Conservation (phyloP, 2,329 filamentous ascomycete genomes). For the Phyllachora maydis region DNA sequence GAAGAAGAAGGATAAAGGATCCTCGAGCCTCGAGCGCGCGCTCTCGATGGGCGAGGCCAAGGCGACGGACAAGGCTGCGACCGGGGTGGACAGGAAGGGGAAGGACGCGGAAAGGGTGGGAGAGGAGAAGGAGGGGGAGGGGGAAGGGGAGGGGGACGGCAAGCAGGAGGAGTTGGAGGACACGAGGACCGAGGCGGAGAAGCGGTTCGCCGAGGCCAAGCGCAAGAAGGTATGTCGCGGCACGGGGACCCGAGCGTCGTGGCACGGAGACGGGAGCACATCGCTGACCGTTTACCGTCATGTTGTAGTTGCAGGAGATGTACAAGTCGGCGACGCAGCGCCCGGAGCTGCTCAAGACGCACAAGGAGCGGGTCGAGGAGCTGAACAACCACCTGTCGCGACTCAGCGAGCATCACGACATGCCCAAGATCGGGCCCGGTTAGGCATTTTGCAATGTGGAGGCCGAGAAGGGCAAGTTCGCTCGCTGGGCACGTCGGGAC, state of each 20-base stretch:
- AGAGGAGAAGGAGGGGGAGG: conserved; percentile 7
- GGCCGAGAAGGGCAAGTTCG: no score
- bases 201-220: conserved; percentile 58
- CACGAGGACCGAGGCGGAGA: conserved; percentile 80
- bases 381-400: conserved; percentile 84
- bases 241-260: no score
- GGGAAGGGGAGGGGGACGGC: conserved; percentile 9
- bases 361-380: conserved; percentile 92
- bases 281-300: conserved; percentile 44
- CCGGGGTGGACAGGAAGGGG: no score
- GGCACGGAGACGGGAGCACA: no score
- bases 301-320: no score
- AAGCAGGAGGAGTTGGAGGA: conserved; percentile 11
- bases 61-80: conserved; percentile 31
- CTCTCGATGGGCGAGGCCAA: conserved; percentile 14
- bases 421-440: conserved; percentile 50
- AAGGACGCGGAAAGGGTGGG: conserved; percentile 4
- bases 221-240: conserved; percentile 48
- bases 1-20: conserved; percentile 20
- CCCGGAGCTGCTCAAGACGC: conserved; percentile 78
- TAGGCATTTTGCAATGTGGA: conserved; percentile 11
- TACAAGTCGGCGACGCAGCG: no score
- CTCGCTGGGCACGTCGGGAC: no score
- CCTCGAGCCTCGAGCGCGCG: no score
- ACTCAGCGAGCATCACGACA: conserved; percentile 93